Evolutionary conservation across 192 early-diverging fungal species (phyloP), one percentile per base, ranked within the genome.

Genomic region (Jimgerdemannia flammicorona): DNA sequence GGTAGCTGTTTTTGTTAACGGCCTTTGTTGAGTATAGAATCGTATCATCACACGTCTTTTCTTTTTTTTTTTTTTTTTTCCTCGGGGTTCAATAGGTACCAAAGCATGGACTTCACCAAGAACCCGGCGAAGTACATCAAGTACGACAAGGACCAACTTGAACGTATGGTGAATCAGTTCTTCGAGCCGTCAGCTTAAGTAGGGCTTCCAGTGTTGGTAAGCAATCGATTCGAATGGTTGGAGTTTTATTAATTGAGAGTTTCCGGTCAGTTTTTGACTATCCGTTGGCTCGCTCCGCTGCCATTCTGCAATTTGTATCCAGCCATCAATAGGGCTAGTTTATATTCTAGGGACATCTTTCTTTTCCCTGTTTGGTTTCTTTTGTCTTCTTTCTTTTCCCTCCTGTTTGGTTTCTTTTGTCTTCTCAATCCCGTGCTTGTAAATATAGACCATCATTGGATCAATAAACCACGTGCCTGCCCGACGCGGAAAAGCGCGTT

Each of bases 111-210:
- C 66, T 96, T 95, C 79, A 87, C 91, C 20, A 96, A 95, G 78
- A 94, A 92, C 77, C 83, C 85, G 3, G 85, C 89, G 71, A 96
- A 96, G 78, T 96, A 95, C 80, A 88, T 96, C 72, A 87, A 86
- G 42, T 96, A 92, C 69, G 87, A 89, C 78, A 88, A 91, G 64
- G 84, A 85, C 29, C 78, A 82, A 68, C 77, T 96, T 14, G 92
- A 91, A 67, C 80, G 77, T n/a, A 83, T 87, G 76, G 79, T 95
- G 10, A 87, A 87, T 17, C 86, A 89, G 67, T 87, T 95, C 71
- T 95, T 94, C 84, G 81, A 82, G 63, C 77, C 81, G 10, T 73
- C 77, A 43, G 77, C 81, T 64, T 82, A 65, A 65, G 64, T 1
- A 14, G 64, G 14, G 64, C 64, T 65, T 65, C 14, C 14, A 14